phyloP scores from a whole-genome alignment of 257 asterid species.

The Solanum chilense region DNA sequence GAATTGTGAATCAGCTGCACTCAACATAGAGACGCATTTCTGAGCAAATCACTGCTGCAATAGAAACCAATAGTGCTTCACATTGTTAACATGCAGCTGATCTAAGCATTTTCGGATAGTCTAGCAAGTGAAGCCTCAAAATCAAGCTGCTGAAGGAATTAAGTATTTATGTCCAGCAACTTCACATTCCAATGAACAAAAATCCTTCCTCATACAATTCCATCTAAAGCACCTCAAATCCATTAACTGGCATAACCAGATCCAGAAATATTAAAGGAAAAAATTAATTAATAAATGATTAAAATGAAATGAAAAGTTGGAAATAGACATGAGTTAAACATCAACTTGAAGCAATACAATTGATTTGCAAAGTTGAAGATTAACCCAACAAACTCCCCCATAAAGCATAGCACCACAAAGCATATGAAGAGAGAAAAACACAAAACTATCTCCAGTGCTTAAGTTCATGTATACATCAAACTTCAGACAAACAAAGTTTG shows the following conservation, averaged over 20 bases:
- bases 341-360: not conserved
- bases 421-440: not conserved
- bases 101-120: not conserved
- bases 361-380: not conserved
- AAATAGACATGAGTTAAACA: not conserved
- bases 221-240: constrained; percentile 10
- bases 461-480: not conserved
- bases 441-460: no score
- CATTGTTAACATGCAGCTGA: not conserved
- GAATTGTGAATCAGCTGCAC: not conserved
- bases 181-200: constrained; percentile 7
- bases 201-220: constrained; percentile 7
- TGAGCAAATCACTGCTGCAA: not conserved
- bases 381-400: not conserved
- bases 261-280: constrained; percentile 1
- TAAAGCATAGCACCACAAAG: not conserved
- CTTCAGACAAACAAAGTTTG: not conserved
- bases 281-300: not conserved
- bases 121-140: not conserved
- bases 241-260: constrained; percentile 10
- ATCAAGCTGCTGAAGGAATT: constrained; percentile 5
- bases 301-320: not conserved
- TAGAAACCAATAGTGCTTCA: not conserved
- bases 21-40: not conserved
- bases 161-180: constrained; percentile 5